Base-by-base conservation (phyloP, 2,329 filamentous ascomycete genomes). In the Beauveria pseudobassiana region DNA sequence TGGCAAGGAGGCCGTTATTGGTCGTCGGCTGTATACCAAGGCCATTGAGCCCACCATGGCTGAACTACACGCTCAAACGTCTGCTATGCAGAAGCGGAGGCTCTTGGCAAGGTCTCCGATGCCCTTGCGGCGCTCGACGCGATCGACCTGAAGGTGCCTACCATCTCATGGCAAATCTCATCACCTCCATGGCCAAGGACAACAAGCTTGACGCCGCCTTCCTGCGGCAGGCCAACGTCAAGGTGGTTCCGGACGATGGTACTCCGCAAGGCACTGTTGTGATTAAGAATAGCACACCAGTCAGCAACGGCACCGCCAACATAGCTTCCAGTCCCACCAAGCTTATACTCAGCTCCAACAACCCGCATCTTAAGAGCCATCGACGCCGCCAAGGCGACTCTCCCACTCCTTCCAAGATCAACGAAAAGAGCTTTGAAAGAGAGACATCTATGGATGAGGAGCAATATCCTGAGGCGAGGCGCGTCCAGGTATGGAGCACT, bases 81-180 rank as follows among this genome's bases (percentile, higher is more conserved):
- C 82, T 5, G 77, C 73, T 2, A 75, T 82, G 69, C 77, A 77
- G 64, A 96, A 95, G 73, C 84, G 93, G 91, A 96, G 68, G 91
- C 91, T 0, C 82, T 98, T 34, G 90, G 89, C 3, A 86, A 87
- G 65, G 80, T 97, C 14, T 91, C 90, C 0, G 90, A 96, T 72
- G 93, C 93, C 0, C 96, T 95, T 79, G 88, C 87, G 5, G 83
- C 87, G 14, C 81, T 99, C 38, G 91, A 98, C 72, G 86, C 90
- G 50, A 81, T 93, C 34, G 93, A 99, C 69, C 93, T 0, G 93
- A 97, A 72, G 93, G 93, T 20, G 86, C 93, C 46, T 95, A 93
- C 69, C 87, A 96, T 66, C 81, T 99, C 18, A 81, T 99, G 70
- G 89, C 87, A 69, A 83, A 85, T 62, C 84, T 96, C 65, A 81